Percentiles rank a stretch among this genome's conserved stretches.
phyloP scores from a whole-genome alignment of 805 yeast species.

The Clavispora phyllophila region DNA sequence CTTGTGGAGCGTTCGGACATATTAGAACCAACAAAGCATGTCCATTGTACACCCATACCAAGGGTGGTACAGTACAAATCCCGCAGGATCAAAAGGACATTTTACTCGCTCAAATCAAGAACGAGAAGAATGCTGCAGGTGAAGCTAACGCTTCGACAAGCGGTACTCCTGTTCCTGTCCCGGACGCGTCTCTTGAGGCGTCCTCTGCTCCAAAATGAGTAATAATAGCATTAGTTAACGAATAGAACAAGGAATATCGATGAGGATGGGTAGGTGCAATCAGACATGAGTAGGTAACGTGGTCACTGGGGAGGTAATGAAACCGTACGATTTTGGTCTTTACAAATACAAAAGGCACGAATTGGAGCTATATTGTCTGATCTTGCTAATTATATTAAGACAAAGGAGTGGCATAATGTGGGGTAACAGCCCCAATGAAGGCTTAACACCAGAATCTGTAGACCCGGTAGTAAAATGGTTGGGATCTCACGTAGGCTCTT shows the following conservation, averaged over 20 bases:
- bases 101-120: conserved; percentile 13
- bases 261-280: neutral
- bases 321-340: too few relatives aligned
- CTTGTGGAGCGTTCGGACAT: conserved; percentile 95
- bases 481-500: conserved; percentile 20
- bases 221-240: neutral
- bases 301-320: too few relatives aligned
- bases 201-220: neutral
- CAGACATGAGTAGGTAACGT: too few relatives aligned
- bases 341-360: neutral
- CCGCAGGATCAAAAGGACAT: conserved; percentile 17
- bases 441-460: conserved; percentile 29
- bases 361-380: neutral
- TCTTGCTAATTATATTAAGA: neutral
- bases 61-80: conserved; percentile 23
- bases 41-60: conserved; percentile 61
- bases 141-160: neutral
- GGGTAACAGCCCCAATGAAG: too few relatives aligned
- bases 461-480: conserved; percentile 21
- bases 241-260: neutral
- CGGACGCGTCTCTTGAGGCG: neutral
- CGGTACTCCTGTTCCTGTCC: neutral
- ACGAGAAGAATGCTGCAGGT: conserved; percentile 3
- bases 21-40: conserved; percentile 88
- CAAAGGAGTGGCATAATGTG: neutral